These are phyloP conservation scores for Cladosporium sp. DNA, from an alignment of 2,329 filamentous ascomycete species.

Conservation along the genomic window DNA sequence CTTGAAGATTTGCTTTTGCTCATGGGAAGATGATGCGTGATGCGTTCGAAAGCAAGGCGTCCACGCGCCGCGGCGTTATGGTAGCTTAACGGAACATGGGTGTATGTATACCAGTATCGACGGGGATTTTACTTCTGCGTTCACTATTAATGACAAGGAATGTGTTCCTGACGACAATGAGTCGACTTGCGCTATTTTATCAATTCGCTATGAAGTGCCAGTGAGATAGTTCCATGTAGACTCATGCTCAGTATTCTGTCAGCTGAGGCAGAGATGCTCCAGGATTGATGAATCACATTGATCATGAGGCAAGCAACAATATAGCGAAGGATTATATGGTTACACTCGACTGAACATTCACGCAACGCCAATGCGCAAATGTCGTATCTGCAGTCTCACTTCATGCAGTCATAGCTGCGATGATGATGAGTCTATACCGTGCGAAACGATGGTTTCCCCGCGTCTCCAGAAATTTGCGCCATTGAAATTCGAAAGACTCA, in stretches of 20 bases:
- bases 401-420: not conserved
- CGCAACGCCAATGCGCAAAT: not conserved
- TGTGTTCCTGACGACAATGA: not conserved
- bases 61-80: not conserved
- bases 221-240: not conserved
- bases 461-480: constrained; percentile 7
- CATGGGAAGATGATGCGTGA: not conserved
- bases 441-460: constrained; percentile 1
- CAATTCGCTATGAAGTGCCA: not conserved
- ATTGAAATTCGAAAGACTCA: constrained; percentile 18
- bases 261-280: not conserved
- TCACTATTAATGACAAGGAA: not conserved
- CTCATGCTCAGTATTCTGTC: not conserved
- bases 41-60: constrained; percentile 8
- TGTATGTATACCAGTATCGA: constrained; percentile 8
- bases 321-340: not conserved
- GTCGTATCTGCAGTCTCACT: not conserved
- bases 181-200: not conserved
- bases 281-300: not conserved
- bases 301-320: not conserved
- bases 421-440: constrained; percentile 3
- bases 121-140: not conserved
- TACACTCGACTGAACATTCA: not conserved
- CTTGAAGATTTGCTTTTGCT: not conserved
- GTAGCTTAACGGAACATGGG: not conserved